Percentiles rank a stretch among this genome's conserved stretches.
These are phyloP conservation scores for Artemisia annua DNA, from an alignment of 129 eudicot species.

Conservation along the genomic window DNA sequence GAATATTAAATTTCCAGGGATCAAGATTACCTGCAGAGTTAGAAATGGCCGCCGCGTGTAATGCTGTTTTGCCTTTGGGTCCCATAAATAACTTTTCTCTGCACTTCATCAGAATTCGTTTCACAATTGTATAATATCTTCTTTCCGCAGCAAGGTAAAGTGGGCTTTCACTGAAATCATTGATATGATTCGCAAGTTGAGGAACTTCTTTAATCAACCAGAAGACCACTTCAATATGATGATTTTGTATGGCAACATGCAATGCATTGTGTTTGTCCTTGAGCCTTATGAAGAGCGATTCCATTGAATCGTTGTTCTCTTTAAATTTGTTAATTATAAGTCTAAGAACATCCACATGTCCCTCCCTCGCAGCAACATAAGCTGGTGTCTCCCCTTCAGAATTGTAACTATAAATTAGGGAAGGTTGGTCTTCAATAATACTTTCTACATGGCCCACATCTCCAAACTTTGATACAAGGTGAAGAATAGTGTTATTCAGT, in stretches of 20 bases:
- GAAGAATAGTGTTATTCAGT: neutral
- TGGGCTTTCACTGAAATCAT: neutral
- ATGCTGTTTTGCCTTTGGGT: slow-evolving; percentile 2
- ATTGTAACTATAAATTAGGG: neutral
- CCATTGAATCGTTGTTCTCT: neutral
- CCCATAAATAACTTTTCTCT: neutral
- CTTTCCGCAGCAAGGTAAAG: slow-evolving; percentile 9
- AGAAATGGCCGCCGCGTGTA: neutral
- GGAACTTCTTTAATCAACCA: neutral
- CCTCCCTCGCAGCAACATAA: slow-evolving; percentile 1
- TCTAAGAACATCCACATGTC: neutral
- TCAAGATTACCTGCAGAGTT: neutral
- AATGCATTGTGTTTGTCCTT: neutral
- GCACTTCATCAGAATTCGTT: neutral
- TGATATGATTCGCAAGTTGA: neutral
- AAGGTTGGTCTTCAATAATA: neutral
- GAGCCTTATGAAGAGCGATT: neutral
- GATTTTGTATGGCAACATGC: slow-evolving; percentile 6
- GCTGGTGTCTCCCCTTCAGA: neutral
- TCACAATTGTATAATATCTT: neutral
- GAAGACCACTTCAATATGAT: neutral
- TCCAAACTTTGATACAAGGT: neutral
- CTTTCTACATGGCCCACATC: neutral
- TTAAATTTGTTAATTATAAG: neutral
- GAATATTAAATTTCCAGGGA: neutral